Conservation (phyloP, 2,329 filamentous ascomycete genomes). For the Aureobasidium sp. region DNA sequence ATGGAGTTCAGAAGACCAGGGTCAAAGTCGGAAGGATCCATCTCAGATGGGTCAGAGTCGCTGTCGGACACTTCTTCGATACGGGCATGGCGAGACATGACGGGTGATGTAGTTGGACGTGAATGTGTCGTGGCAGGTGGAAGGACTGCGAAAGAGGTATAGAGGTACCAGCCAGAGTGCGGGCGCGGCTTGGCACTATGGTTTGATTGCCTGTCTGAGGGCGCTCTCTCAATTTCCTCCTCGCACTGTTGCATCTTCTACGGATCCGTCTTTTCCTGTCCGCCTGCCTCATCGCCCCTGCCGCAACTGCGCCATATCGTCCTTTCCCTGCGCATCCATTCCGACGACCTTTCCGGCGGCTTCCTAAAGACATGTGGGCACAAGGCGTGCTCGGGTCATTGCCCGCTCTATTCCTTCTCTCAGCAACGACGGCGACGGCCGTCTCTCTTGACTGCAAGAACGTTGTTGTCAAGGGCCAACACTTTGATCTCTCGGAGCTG, state of each 20-base stretch:
- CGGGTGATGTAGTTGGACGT: conserved; percentile 17
- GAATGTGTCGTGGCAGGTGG: not conserved
- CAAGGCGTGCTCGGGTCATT: not conserved
- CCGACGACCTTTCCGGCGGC: not conserved
- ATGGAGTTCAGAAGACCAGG: conserved; percentile 20
- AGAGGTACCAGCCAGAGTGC: not conserved
- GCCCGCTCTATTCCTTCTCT: conserved; percentile 21
- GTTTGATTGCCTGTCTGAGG: not conserved
- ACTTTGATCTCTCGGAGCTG: conserved; percentile 57
- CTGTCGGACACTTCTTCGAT: conserved; percentile 89
- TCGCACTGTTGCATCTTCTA: not conserved
- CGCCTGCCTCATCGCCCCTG: not conserved
- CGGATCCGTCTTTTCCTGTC: not conserved
- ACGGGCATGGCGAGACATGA: conserved; percentile 70
- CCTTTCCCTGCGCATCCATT: not conserved
- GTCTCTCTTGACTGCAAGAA: conserved; percentile 55
- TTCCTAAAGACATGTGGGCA: conserved; percentile 3
- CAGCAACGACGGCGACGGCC: conserved; percentile 29
- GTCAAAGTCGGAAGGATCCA: conserved; percentile 53
- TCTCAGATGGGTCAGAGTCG: conserved; percentile 76
- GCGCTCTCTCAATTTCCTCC: not conserved
- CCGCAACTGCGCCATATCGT: not conserved
- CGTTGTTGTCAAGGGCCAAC: conserved; percentile 49
- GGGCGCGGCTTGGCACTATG: not conserved
- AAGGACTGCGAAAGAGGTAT: not conserved